phyloP scores from a whole-genome alignment of 108 stramenopile species.

The Nitzschia sp. region DNA sequence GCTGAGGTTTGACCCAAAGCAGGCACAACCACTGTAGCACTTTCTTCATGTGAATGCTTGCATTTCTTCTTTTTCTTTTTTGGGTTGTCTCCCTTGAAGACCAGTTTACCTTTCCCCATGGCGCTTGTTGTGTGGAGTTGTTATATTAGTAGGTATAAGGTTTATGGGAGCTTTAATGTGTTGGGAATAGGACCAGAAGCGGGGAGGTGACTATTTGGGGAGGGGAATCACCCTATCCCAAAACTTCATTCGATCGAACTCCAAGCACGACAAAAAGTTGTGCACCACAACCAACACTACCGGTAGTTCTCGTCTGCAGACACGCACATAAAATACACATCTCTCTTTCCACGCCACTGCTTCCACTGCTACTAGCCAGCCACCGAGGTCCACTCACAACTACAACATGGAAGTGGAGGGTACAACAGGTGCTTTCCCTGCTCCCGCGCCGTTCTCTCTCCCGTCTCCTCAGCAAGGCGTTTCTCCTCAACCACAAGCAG shows the following conservation, averaged over 20 bases:
- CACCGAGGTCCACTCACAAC: too few species aligned
- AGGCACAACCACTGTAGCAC: not conserved
- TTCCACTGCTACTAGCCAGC: too few species aligned
- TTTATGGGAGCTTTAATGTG: not conserved
- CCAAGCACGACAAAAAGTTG: not conserved
- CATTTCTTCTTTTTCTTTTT: slow-evolving; percentile 59
- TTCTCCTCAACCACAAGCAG: not conserved
- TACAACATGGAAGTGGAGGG: slow-evolving; percentile 16
- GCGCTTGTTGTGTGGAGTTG: not conserved
- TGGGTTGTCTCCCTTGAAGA: slow-evolving; percentile 75
- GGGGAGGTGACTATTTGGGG: too few species aligned
- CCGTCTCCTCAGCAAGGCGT: not conserved
- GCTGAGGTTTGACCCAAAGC: too few species aligned
- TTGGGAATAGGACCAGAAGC: too few species aligned
- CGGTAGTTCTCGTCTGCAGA: too few species aligned
- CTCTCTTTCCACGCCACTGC: too few species aligned
- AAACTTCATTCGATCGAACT: slow-evolving; percentile 7
- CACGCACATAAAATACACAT: too few species aligned
- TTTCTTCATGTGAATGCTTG: slow-evolving; percentile 29
- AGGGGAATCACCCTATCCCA: too few species aligned
- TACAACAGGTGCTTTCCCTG: not conserved
- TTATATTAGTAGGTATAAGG: not conserved
- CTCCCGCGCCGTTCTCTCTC: not conserved
- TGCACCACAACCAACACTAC: too few species aligned
- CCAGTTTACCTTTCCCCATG: slow-evolving; percentile 70